Evolutionary conservation across 805 yeast genomes (phyloP).

Genomic region (Starmerella vitae): DNA sequence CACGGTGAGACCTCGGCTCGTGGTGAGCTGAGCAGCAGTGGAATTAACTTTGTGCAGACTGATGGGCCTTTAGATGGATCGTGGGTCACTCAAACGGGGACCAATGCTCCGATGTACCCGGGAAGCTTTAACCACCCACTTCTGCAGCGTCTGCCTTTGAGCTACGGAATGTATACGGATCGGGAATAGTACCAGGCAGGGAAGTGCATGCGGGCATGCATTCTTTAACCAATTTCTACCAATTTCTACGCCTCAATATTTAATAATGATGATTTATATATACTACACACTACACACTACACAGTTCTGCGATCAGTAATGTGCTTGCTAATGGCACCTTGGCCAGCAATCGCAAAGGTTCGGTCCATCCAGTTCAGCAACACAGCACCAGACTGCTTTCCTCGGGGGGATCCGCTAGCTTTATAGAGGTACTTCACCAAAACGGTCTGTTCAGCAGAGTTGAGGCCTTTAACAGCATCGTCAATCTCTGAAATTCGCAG

Average conservation of each 20-base stretch:
- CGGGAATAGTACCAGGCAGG: too few relatives aligned
- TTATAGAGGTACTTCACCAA: slow-evolving; percentile 75
- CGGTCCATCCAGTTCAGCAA: slow-evolving; percentile 87
- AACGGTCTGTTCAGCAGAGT: slow-evolving; percentile 54
- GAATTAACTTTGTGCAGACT: too few relatives aligned
- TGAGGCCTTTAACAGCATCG: slow-evolving; percentile 43
- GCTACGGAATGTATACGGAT: slow-evolving; percentile 19
- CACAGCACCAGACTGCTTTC: slow-evolving; percentile 66
- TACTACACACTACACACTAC: too few relatives aligned
- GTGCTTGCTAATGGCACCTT: slow-evolving; percentile 77
- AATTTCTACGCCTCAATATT: too few relatives aligned
- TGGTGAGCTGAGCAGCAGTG: neutral
- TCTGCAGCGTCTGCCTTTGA: slow-evolving; percentile 16
- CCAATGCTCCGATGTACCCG: slow-evolving; percentile 20
- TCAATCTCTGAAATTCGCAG: slow-evolving; percentile 57
- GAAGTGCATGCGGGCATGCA: too few relatives aligned
- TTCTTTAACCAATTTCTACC: too few relatives aligned
- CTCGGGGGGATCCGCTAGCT: slow-evolving; percentile 57
- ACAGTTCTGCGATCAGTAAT: slow-evolving; percentile 76
- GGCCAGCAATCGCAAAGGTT: slow-evolving; percentile 69
- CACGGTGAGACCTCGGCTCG: slow-evolving; percentile 70
- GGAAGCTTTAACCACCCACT: slow-evolving; percentile 19
- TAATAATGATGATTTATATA: too few relatives aligned
- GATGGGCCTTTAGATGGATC: slow-evolving; percentile 1
- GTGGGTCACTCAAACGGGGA: slow-evolving; percentile 15